These are phyloP conservation scores for Trypanosoma cruzi DNA, from an alignment of 208 protist species.

Conservation along the genomic window DNA sequence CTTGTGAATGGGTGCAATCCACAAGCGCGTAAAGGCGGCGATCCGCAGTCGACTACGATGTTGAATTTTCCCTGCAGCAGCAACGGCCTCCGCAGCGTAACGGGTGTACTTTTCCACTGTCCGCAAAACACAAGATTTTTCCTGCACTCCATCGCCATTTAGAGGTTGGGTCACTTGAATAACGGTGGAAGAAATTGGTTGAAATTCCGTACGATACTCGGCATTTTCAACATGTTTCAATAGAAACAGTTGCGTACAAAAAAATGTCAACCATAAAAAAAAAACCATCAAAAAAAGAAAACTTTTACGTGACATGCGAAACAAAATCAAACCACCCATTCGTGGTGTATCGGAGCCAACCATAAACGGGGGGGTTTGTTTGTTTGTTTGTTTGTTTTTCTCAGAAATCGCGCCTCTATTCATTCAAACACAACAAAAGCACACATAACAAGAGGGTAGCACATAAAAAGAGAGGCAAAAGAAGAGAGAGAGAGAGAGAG, in stretches of 20 bases:
- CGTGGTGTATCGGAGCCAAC: neutral
- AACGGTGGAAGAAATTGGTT: neutral
- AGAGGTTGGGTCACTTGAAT: neutral
- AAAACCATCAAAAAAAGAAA: neutral
- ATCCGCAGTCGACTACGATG: conserved; percentile 24
- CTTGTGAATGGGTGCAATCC: conserved; percentile 34
- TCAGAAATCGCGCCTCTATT: too few relatives aligned
- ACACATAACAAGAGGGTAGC: neutral
- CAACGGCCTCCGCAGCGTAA: neutral
- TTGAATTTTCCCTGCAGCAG: neutral
- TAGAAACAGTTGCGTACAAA: neutral
- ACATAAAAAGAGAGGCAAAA: neutral
- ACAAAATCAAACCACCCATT: neutral
- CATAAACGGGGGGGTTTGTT: too few relatives aligned
- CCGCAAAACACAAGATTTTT: neutral
- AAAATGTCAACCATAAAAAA: neutral
- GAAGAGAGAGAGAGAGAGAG: neutral
- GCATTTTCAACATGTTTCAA: neutral
- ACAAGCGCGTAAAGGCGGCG: conserved; percentile 35
- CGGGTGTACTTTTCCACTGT: neutral
- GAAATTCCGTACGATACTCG: neutral
- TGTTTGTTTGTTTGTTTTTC: too few relatives aligned
- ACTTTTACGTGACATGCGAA: neutral
- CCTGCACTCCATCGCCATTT: neutral
- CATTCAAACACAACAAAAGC: neutral